Evolutionary conservation across 73 alveolate species (phyloP).

Genomic region (Paramecium biaurelia): DNA sequence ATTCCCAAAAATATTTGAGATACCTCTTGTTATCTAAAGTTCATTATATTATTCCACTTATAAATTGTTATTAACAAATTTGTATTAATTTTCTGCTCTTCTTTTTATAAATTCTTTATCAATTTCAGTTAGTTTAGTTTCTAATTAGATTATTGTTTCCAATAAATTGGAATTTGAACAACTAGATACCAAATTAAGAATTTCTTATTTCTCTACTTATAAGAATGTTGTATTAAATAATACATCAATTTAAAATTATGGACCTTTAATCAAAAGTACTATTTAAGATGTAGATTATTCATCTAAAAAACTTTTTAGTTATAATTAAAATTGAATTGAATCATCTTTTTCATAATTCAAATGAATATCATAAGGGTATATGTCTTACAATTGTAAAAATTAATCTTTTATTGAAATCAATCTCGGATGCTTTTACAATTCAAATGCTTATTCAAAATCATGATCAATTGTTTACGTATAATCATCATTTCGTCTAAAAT

Average conservation of each 20-base stretch:
- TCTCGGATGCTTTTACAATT: not conserved
- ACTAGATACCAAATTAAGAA: not conserved
- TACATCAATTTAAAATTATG: not conserved
- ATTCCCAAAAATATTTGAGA: not conserved
- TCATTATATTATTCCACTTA: not conserved
- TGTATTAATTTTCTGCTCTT: not conserved
- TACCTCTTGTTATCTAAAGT: not conserved
- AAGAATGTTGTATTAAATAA: not conserved
- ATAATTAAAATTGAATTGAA: not conserved
- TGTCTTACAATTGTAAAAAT: not conserved
- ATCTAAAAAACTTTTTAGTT: not conserved
- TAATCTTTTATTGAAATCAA: not conserved
- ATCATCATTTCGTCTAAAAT: not conserved
- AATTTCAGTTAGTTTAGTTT: not conserved
- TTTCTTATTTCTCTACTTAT: not conserved
- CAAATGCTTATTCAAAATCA: not conserved
- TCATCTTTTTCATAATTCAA: not conserved
- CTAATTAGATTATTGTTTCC: not conserved
- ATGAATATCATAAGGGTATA: not conserved
- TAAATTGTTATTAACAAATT: not conserved
- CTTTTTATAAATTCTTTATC: not conserved
- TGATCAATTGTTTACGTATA: not conserved
- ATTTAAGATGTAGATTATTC: not conserved
- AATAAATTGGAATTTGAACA: not conserved
- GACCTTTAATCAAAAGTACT: not conserved